Evolutionary conservation across 257 asterid species (phyloP), one percentile per base, ranked within the genome.

Genomic region (Buddleja alternifolia): DNA sequence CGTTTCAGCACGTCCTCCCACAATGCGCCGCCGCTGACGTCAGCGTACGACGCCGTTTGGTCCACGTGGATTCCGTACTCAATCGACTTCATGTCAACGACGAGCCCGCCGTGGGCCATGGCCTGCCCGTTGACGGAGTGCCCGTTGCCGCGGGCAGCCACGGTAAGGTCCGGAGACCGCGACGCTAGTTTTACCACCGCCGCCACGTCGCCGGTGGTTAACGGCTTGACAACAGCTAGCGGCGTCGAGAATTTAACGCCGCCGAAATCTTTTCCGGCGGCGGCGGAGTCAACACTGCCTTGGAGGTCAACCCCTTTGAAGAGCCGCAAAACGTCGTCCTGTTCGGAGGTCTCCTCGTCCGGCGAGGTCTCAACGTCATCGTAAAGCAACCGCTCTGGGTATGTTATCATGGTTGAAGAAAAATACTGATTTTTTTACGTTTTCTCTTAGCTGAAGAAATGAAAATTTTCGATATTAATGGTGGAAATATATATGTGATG

Each of bases 101-200:
- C 84, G 4, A 90, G 73, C 17, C 97, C 97, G 0, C 79, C 77
- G 82, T 84, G 84, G 79, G 97, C 96, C 95, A 87, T 85, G 47
- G 99, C 85, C 72, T 93, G 99, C 42, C 99, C 99, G 94, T 87
- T 84, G 82, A 88, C 79, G 46, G 96, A 86, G 80, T 90, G 99
- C 23, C 99, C 97, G 90, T 94, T 94, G 23, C 99, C 99, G 65
- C 93, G 85, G 50, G 99, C 97, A 2, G 99, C 93, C 17, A 91
- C 96, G 71, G 97, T 83, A 39, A 94, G 80, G 70, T 80, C 53
- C 12, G 81, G 86, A 7, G 83, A 78, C 12, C 83, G 79, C 0
- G 82, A 66, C 48, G 90, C 95, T 0, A 80, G 61, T 29, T 75
- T 70, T 0, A 93, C 47, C 3, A 85, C 88, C 71, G 74, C 73